These are phyloP conservation scores for Amaranthus tricolor DNA, from an alignment of 179 eudicot genomes.

Conservation along the genomic window DNA sequence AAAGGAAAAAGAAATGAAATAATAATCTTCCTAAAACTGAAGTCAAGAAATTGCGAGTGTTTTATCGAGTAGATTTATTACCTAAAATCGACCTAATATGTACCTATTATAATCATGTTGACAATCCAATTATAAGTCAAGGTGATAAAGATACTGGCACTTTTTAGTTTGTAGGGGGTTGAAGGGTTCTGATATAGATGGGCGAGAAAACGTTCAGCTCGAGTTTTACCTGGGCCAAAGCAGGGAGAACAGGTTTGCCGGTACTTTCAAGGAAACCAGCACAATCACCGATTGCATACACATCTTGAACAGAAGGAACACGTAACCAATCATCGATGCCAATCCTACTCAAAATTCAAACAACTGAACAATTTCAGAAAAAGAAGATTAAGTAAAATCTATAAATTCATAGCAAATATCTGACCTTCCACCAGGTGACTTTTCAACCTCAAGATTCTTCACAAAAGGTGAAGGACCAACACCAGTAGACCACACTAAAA, in stretches of 20 bases:
- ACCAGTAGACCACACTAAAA: slow-evolving; percentile 98
- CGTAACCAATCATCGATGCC: slow-evolving; percentile 95
- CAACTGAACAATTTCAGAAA: not conserved
- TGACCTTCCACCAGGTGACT: slow-evolving; percentile 95
- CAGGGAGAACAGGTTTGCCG: slow-evolving; percentile 86
- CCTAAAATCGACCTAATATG: no score
- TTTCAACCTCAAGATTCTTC: slow-evolving; percentile 53
- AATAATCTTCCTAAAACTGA: not conserved
- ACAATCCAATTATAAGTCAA: no score
- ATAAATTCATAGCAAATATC: slow-evolving; percentile 1
- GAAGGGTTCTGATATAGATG: no score
- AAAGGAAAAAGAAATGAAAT: not conserved
- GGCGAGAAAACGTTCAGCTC: not conserved
- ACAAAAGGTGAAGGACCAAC: slow-evolving; percentile 93
- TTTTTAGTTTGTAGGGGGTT: no score
- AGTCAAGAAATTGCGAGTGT: not conserved
- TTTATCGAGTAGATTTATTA: not conserved
- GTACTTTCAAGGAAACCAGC: slow-evolving; percentile 92
- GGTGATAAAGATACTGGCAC: no score
- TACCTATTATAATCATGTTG: no score
- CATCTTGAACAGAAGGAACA: slow-evolving; percentile 73
- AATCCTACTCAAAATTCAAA: slow-evolving; percentile 46
- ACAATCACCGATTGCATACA: slow-evolving; percentile 92
- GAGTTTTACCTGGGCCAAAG: slow-evolving; percentile 79
- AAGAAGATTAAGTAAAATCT: not conserved